A percentile compares a stretch with the other conserved stretches of the same genome.
Conservation (phyloP, 2,329 filamentous ascomycete genomes). For the Aspergillus tamarii region DNA sequence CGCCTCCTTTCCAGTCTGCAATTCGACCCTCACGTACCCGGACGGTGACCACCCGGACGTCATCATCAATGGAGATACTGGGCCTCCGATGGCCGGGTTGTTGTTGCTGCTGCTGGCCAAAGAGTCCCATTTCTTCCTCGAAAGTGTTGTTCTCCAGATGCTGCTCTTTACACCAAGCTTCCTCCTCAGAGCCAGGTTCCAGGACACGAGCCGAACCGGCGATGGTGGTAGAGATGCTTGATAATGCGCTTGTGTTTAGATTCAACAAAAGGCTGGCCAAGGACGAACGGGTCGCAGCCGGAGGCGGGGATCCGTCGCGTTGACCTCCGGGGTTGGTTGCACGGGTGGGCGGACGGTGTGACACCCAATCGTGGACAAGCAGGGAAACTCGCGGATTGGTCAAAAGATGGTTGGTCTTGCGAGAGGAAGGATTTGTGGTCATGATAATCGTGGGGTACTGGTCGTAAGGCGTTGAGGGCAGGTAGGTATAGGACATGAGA, state of each 20-base stretch:
- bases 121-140: constrained; percentile 55
- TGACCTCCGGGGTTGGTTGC: constrained; percentile 55
- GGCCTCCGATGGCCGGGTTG: constrained; percentile 33
- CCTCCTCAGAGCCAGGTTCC: constrained; percentile 74
- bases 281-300: constrained; percentile 67
- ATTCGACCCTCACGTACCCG: constrained; percentile 82
- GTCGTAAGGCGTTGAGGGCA: constrained; percentile 73
- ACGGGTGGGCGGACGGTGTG: constrained; percentile 81
- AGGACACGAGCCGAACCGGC: constrained; percentile 82
- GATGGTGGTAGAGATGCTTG: constrained; percentile 89
- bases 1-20: constrained; percentile 92
- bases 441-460: constrained; percentile 84
- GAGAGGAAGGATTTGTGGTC: constrained; percentile 78
- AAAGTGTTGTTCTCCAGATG: constrained; percentile 95
- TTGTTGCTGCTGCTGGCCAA: constrained; percentile 41
- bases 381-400: constrained; percentile 86
- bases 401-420: constrained; percentile 75
- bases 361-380: constrained; percentile 98
- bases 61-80: constrained; percentile 71
- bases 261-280: constrained; percentile 84
- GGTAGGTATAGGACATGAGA: constrained; percentile 99
- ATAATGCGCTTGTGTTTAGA: constrained; percentile 85
- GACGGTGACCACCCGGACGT: constrained; percentile 86
- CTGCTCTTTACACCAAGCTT: constrained; percentile 77
- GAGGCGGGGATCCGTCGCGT: constrained; percentile 65